Conservation (phyloP, 306 rosid species). For the Malus sieversii region DNA sequence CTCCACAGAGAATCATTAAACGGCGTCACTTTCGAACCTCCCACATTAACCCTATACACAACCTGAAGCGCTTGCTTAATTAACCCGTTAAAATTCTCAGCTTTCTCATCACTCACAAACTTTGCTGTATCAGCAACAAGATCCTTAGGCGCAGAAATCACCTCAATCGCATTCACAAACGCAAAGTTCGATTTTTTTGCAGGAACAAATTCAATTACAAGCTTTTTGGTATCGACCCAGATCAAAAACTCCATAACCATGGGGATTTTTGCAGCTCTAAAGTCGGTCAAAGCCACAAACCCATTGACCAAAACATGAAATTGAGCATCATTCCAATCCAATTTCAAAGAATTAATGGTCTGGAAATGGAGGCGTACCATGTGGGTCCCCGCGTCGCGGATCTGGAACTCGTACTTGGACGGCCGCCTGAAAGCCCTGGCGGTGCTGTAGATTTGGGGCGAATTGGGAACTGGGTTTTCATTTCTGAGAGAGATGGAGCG, state of each 20-base stretch:
- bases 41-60: conserved; percentile 68
- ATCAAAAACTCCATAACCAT: conserved; percentile 50
- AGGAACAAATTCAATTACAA: conserved; percentile 58
- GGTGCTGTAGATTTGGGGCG: conserved; percentile 46
- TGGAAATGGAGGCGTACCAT: conserved; percentile 81
- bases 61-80: conserved; percentile 60
- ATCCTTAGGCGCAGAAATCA: conserved; percentile 84
- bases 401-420: conserved; percentile 47
- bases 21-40: conserved; percentile 87
- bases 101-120: conserved; percentile 21
- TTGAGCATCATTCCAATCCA: conserved; percentile 38
- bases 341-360: conserved; percentile 31
- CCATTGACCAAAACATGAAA: conserved; percentile 63
- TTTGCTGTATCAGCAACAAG: conserved; percentile 58
- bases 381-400: conserved; percentile 61
- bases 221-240: conserved; percentile 40
- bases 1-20: conserved; percentile 88
- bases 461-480: conserved; percentile 25
- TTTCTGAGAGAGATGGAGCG: conserved; percentile 32
- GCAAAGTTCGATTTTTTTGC: conserved; percentile 39
- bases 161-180: conserved; percentile 85
- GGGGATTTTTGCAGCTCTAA: conserved; percentile 26
- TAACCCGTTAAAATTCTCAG: conserved; percentile 35
- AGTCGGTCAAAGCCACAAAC: conserved; percentile 43
- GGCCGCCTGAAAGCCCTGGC: conserved; percentile 66